A percentile compares a stretch with the other conserved stretches of the same genome.
These are phyloP conservation scores for Pleomassaria siparia DNA, from an alignment of 2,329 filamentous ascomycete genomes.

Conservation along the genomic window DNA sequence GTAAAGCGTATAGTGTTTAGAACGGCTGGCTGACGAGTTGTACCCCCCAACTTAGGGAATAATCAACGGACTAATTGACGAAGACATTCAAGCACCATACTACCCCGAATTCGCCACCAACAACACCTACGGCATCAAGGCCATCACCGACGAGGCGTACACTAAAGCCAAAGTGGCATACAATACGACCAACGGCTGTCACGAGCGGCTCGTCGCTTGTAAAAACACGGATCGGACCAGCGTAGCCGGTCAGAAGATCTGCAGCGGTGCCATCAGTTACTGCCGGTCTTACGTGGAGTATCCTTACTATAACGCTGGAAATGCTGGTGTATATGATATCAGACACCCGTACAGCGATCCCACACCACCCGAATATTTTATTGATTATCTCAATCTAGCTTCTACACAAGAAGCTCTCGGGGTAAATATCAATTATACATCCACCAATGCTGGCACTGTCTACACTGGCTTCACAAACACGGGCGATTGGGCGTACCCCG, in stretches of 20 bases:
- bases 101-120: slow-evolving; percentile 56
- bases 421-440: slow-evolving; percentile 59
- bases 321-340: slow-evolving; percentile 59
- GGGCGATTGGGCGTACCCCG: slow-evolving; percentile 50
- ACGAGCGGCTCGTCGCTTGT: slow-evolving; percentile 54
- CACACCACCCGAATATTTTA: slow-evolving; percentile 54
- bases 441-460: slow-evolving; percentile 42
- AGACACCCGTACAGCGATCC: slow-evolving; percentile 54
- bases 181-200: slow-evolving; percentile 53
- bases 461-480: slow-evolving; percentile 47
- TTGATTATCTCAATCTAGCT: slow-evolving; percentile 55
- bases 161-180: slow-evolving; percentile 48
- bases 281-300: slow-evolving; percentile 51
- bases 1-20: too few species aligned
- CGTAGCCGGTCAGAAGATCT: slow-evolving; percentile 31
- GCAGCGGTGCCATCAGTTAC: slow-evolving; percentile 41
- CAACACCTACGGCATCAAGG: slow-evolving; percentile 57
- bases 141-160: slow-evolving; percentile 51
- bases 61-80: slow-evolving; percentile 42
- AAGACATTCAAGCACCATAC: slow-evolving; percentile 48
- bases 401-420: slow-evolving; percentile 53
- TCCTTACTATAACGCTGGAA: slow-evolving; percentile 43
- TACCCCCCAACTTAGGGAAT: too few species aligned
- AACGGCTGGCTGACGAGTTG: too few species aligned
- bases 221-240: slow-evolving; percentile 30